A percentile compares a stretch with the other conserved stretches of the same genome.
phyloP scores from a whole-genome alignment of 176 grass and related monocot genomes.

The Olyra latifolia region DNA sequence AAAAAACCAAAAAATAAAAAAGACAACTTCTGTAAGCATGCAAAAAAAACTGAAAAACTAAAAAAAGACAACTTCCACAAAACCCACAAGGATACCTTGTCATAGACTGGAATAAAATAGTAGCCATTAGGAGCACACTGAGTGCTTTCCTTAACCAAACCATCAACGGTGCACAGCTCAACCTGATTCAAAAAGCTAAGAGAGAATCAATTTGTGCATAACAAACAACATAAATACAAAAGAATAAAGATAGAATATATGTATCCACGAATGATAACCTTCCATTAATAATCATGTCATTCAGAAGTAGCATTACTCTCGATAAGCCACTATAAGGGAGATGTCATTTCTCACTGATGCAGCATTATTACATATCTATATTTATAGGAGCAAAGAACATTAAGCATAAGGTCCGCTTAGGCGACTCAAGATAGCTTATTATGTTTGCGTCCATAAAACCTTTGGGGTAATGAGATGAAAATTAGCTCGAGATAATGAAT shows the following conservation, averaged over 20 bases:
- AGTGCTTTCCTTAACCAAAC: constrained; percentile 89
- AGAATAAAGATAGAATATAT: neutral
- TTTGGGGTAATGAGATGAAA: neutral
- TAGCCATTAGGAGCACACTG: constrained; percentile 98
- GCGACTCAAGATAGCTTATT: neutral
- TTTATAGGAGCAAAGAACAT: neutral
- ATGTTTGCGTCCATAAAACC: neutral
- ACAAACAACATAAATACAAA: neutral
- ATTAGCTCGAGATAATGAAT: constrained; percentile 17
- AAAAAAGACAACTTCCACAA: constrained; percentile 24
- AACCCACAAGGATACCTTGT: constrained; percentile 54
- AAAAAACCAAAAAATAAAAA: too few species aligned
- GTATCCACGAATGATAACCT: neutral
- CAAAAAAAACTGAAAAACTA: constrained; percentile 20
- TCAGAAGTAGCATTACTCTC: constrained; percentile 8
- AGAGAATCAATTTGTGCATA: constrained; percentile 26
- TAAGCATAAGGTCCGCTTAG: neutral
- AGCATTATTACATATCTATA: constrained; percentile 2
- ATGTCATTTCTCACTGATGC: constrained; percentile 9
- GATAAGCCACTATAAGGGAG: neutral
- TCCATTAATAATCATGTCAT: neutral
- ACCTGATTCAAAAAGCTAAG: constrained; percentile 54
- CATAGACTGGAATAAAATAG: constrained; percentile 96
- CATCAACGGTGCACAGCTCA: constrained; percentile 88
- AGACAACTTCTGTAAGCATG: too few species aligned